Base-by-base conservation (phyloP, 139 green algal species). In the Chlamydomonas sp. region DNA sequence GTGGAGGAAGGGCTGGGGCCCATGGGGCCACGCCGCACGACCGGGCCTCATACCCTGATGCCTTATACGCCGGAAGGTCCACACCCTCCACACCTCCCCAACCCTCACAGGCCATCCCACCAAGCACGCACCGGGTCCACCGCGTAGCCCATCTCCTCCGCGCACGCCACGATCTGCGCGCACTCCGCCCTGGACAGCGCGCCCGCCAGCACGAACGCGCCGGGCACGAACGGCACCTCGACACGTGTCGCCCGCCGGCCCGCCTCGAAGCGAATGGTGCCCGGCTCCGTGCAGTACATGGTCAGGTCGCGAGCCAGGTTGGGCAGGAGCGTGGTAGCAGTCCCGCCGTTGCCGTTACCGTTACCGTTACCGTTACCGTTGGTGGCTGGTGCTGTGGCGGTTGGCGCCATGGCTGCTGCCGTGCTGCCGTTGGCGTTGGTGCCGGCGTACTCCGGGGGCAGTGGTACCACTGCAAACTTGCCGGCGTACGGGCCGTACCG, bases 171-270 rank as follows among this genome's bases (percentile, higher is more conserved):
- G 17, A 92, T 79, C 64, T 92, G 90, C 16, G 31, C 49, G 60
- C 79, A 89, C 78, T 92, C 90, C 9, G 64, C n/a, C 1, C 63
- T 63, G 17, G 59, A 80, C 4, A 92, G 78, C 18, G 87, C 75
- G 6, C 78, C 86, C 15, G 79, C 75, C n/a, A 92, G 62, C 82
- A 85, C 77, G 31, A 90, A 92, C 3, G 90, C 90, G 5, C 90
- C 90, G 0, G 69, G 71, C 63, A 92, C 90, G 57, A 89, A 89
- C 0, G 90, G 90, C 63, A 90, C 86, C 17, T 89, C 78, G 1
- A 81, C 77, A 3, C 90, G 82, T 16, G 49, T 2, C 57, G 59
- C 87, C 2, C 73, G 61, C 20, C 80, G 80, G 49, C 85, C 74
- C 4, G 63, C 15, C 1, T 76, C 81, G 64, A 67, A 91, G 9